Percentiles rank a stretch among this genome's conserved stretches.
Conservation (phyloP, 257 asterid species). For the Solanum tarijense region DNA sequence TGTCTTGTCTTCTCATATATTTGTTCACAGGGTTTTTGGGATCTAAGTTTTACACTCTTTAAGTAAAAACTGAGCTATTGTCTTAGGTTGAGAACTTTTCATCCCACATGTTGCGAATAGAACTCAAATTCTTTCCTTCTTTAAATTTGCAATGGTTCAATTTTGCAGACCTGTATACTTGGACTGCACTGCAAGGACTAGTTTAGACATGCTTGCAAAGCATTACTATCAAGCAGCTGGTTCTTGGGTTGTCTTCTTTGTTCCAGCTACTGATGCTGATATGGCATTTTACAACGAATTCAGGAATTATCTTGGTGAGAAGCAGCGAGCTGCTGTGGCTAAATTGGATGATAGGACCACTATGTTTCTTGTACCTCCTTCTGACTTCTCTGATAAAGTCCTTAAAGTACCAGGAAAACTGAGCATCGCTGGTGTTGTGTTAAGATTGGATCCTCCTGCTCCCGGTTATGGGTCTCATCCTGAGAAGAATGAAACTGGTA, state of each 20-base stretch:
- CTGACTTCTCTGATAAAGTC: constrained; percentile 83
- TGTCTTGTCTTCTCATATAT: neutral
- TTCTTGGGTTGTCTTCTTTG: constrained; percentile 84
- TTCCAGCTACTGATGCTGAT: constrained; percentile 80
- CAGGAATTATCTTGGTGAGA: constrained; percentile 79
- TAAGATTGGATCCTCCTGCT: constrained; percentile 52
- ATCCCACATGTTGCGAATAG: neutral
- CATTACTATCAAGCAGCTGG: constrained; percentile 82
- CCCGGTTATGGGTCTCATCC: constrained; percentile 29
- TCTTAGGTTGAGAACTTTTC: neutral
- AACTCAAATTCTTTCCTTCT: neutral
- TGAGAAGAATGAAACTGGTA: constrained; percentile 29
- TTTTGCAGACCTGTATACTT: constrained; percentile 68
- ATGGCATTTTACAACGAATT: constrained; percentile 78
- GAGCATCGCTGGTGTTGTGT: constrained; percentile 82
- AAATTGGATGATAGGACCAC: constrained; percentile 72
- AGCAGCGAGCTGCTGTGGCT: constrained; percentile 86
- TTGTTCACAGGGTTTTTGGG: neutral
- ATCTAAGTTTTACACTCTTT: neutral
- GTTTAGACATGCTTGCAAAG: constrained; percentile 84
- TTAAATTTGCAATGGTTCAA: neutral
- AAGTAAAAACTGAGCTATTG: neutral
- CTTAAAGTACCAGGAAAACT: constrained; percentile 82
- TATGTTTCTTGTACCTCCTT: constrained; percentile 91
- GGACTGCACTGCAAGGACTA: constrained; percentile 94